phyloP scores from a whole-genome alignment of 768 basidiomycete genomes.

The Pisolithus orientalis region DNA sequence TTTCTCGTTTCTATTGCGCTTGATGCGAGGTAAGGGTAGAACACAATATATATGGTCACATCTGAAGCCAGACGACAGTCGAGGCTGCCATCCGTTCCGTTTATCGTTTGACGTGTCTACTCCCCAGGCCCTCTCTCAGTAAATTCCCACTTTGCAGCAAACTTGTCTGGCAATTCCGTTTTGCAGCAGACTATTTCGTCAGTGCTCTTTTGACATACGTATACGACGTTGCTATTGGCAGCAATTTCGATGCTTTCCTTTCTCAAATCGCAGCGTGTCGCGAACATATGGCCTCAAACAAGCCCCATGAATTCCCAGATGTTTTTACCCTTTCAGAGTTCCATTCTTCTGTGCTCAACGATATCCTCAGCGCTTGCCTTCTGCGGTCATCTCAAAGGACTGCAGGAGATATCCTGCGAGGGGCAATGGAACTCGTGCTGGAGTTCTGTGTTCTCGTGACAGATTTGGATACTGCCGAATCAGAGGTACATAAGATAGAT shows the following conservation, averaged over 20 bases:
- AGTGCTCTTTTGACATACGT: constrained; percentile 62
- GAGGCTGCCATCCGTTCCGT: constrained; percentile 60
- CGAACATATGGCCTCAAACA: constrained; percentile 10
- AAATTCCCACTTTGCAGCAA: constrained; percentile 48
- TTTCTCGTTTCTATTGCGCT: constrained; percentile 72
- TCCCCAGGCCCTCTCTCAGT: constrained; percentile 46
- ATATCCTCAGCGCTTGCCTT: constrained; percentile 71
- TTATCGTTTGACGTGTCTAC: constrained; percentile 53
- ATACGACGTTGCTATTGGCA: constrained; percentile 75
- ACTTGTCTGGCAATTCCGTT: constrained; percentile 63
- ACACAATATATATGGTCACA: not conserved
- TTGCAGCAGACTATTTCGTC: constrained; percentile 67
- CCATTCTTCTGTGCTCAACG: constrained; percentile 66
- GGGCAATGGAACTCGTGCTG: constrained; percentile 57
- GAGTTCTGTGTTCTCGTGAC: constrained; percentile 63
- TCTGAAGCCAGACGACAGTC: constrained; percentile 34
- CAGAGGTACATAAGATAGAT: constrained; percentile 64
- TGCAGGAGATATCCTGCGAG: constrained; percentile 58
- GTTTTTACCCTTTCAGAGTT: constrained; percentile 64
- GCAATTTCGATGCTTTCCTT: constrained; percentile 70
- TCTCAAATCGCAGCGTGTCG: constrained; percentile 28
- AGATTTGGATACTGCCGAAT: constrained; percentile 44
- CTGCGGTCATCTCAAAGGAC: constrained; percentile 61
- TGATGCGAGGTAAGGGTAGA: constrained; percentile 59
- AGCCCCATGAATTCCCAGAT: constrained; percentile 44